A percentile compares a stretch with the other conserved stretches of the same genome.
Evolutionary conservation across 208 protist genomes (phyloP).

Genomic region (Leptomonas pyrrhocoris): DNA sequence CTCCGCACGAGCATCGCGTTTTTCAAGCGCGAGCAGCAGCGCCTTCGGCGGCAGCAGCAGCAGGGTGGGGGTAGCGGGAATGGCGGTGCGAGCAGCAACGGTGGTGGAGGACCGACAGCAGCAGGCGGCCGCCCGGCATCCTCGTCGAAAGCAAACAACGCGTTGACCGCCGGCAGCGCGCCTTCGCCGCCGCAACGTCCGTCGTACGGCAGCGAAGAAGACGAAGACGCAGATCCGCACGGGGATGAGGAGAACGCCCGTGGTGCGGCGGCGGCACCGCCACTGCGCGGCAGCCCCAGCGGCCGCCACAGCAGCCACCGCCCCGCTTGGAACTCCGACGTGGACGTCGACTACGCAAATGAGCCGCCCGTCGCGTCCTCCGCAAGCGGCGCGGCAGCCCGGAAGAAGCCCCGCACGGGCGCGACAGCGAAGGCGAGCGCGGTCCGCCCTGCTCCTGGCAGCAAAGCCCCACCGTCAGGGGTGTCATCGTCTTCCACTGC

Average conservation of each 20-base stretch:
- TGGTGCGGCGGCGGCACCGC: background rate
- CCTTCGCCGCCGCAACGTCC: background rate
- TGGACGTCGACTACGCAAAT: slow-evolving; percentile 36
- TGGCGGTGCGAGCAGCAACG: too few relatives aligned
- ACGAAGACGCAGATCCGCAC: slow-evolving; percentile 19
- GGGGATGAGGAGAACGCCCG: slow-evolving; percentile 9
- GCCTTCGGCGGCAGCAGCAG: slow-evolving; percentile 30
- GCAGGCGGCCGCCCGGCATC: slow-evolving; percentile 6
- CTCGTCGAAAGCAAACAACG: background rate
- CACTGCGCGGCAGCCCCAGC: slow-evolving; percentile 7
- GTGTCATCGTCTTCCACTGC: background rate
- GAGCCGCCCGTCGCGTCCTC: slow-evolving; percentile 7
- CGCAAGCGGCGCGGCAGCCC: slow-evolving; percentile 12
- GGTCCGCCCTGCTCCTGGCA: background rate
- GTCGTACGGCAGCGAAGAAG: slow-evolving; percentile 6
- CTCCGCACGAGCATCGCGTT: slow-evolving; percentile 78
- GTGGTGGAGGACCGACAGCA: too few relatives aligned
- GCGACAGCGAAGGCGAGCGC: slow-evolving; percentile 9
- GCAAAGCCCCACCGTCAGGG: background rate
- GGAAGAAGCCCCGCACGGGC: slow-evolving; percentile 33
- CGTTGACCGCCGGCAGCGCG: too few relatives aligned
- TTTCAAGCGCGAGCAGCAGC: slow-evolving; percentile 70
- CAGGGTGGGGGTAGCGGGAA: slow-evolving; percentile 1
- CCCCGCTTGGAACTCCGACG: slow-evolving; percentile 71
- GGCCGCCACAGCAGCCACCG: slow-evolving; percentile 17